phyloP scores from a whole-genome alignment of 805 yeast species.

The Metschnikowia gelsemii region DNA sequence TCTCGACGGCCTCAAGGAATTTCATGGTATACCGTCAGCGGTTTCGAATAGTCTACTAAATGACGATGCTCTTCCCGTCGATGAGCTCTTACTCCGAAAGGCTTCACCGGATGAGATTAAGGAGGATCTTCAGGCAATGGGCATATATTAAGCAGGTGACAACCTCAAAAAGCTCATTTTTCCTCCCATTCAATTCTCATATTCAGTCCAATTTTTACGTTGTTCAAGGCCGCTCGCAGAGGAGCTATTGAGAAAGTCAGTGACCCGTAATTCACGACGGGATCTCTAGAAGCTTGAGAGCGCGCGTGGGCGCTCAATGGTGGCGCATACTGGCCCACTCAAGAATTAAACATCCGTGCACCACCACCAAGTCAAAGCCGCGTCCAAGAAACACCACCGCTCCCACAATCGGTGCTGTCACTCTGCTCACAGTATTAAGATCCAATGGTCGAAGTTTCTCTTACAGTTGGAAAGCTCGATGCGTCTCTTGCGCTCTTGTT shows the following conservation, averaged over 20 bases:
- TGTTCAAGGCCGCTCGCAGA: too few relatives aligned
- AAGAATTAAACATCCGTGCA: slow-evolving; percentile 9
- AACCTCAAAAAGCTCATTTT: not conserved
- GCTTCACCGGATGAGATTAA: slow-evolving; percentile 71
- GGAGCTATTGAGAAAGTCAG: too few relatives aligned
- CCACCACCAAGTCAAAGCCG: slow-evolving; percentile 2
- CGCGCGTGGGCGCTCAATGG: not conserved
- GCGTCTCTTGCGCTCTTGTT: slow-evolving; percentile 89
- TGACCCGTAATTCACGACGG: too few relatives aligned
- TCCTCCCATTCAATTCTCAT: slow-evolving; percentile 1
- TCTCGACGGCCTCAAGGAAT: slow-evolving; percentile 62
- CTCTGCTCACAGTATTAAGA: too few relatives aligned
- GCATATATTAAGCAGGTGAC: slow-evolving; percentile 28
- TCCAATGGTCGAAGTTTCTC: slow-evolving; percentile 79
- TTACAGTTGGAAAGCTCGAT: slow-evolving; percentile 93
- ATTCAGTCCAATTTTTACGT: too few relatives aligned
- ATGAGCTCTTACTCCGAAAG: slow-evolving; percentile 47
- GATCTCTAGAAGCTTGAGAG: too few relatives aligned
- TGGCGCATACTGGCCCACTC: not conserved
- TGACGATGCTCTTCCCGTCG: slow-evolving; percentile 21
- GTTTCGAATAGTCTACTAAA: slow-evolving; percentile 43
- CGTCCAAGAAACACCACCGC: not conserved
- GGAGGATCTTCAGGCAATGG: slow-evolving; percentile 71
- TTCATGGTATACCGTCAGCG: slow-evolving; percentile 81
- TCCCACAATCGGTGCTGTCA: too few relatives aligned